Evolutionary conservation across 495 filamentous ascomycete species (phyloP), one percentile per base, ranked within the genome.

Genomic region (Daldinia childiae): DNA sequence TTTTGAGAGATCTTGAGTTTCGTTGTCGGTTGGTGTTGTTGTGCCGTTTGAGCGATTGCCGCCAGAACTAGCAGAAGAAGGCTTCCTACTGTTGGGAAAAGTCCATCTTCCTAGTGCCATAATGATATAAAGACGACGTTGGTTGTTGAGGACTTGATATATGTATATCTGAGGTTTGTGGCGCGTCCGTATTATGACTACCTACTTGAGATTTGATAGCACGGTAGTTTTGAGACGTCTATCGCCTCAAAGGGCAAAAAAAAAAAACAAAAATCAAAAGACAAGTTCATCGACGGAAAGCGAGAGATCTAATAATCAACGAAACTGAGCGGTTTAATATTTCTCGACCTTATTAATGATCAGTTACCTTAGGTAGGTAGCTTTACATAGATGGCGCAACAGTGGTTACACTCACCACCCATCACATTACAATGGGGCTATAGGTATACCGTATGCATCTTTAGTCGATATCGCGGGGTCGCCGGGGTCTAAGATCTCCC

Each of bases 91-190:
- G 11, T 62, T 59, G 6, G 66, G 62, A 45, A 69, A 74, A 4
- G 62, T 70, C 71, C 71, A 74, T 57, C 67, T 57, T 11, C 71
- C 71, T 29, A 74, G 30, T 2, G 65, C 66, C 71, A 70, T 74
- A 38, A n/a, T 66, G 57, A 38, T 59, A 34, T n/a, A 60, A 24
- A 0, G 48, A 56, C 26, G n/a, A 29, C 19, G 52, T 30, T 58
- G 24, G 8, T 19, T 56, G 27, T 26, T 29, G 4, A 52, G 38
- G 29, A 17, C 4, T 62, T 57, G 34, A 36, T 36, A 36, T 36
- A 36, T 12, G 19, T 24, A 3, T 15, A 17, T 29, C 14, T 39
- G 24, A 0, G 32, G 36, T 26, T 55, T 5, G 24, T 11, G 12
- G 36, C 4, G 19, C 24, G 39, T 57, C 26, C 43, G 62, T 57